Base-by-base conservation (phyloP, 1,284 basidiomycete genomes). In the Puccinia novopanici region DNA sequence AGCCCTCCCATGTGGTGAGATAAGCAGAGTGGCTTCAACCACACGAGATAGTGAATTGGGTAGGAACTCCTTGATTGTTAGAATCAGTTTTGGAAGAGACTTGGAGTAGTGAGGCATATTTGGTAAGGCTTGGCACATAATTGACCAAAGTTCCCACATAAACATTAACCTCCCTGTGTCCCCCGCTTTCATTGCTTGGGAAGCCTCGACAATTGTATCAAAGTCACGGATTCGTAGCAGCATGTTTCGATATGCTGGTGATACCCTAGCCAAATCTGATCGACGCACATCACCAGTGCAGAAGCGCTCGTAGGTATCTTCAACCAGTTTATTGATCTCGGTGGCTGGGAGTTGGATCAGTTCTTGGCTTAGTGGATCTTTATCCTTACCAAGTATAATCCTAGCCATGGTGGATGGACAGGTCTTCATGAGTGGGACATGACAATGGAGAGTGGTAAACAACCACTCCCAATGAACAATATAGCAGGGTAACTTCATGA, bases 181-280 rank as follows among this genome's bases (percentile, higher is more conserved):
- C 17, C 52, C 72, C 3, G n/a, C 54, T n/a, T 40, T 57, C 72
- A 74, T 74, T 6, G 34, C 48, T 1, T 40, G 27, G 9, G 37
- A 42, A 10, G 34, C 70, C 15, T 72, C 45, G 10, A 72, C 61
- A n/a, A 74, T 74, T 9, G 54, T 74, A 0, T 8, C 30, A 74
- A 74, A 74, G 34, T 74, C 72, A 30, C 45, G 27, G n/a, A 70
- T 70, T 22, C 61, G 3, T 2, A 65, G 30, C 8, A 65, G 37
- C 22, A 65, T 2, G n/a, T 65, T 65, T 8, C 4, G 2, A 22
- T 42, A 19, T n/a, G 34, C 19, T 8, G 37, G 37, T 3, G 61
- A 65, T 0, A 1, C 2, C 17, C 22, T 40, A 3, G 61, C 61
- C 1, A 65, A 6, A 9, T 40, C 19, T 2, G 17, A 22, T 19